Evolutionary conservation across 352 stramenopile species (phyloP).

Genomic region (Phytophthora ramorum): DNA sequence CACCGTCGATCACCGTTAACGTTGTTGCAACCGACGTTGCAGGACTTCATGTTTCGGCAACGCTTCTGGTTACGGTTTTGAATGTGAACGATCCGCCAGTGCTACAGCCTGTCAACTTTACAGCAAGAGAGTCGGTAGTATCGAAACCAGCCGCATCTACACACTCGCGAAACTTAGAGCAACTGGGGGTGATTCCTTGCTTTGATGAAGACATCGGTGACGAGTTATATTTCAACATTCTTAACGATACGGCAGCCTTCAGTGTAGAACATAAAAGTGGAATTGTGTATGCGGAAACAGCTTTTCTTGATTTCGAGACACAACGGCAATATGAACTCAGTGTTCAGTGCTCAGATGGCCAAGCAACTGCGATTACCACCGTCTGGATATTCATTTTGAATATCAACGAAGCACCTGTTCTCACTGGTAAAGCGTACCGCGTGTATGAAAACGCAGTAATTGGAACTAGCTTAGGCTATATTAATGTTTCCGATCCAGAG

Average conservation of each 20-base stretch:
- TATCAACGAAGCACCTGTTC: slow-evolving; percentile 54
- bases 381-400: slow-evolving; percentile 47
- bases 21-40: slow-evolving; percentile 27
- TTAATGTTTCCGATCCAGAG: slow-evolving; percentile 26
- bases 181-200: slow-evolving; percentile 50
- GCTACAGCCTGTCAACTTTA: slow-evolving; percentile 28
- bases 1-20: slow-evolving; percentile 6
- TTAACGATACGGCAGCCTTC: slow-evolving; percentile 29
- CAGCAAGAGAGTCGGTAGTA: slow-evolving; percentile 21
- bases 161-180: slow-evolving; percentile 26
- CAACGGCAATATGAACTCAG: slow-evolving; percentile 35
- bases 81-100: slow-evolving; percentile 32
- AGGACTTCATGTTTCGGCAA: slow-evolving; percentile 16
- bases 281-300: slow-evolving; percentile 46
- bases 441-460: slow-evolving; percentile 42
- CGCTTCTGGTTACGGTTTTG: slow-evolving; percentile 17
- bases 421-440: slow-evolving; percentile 35
- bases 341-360: slow-evolving; percentile 50
- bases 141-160: not conserved
- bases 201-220: slow-evolving; percentile 54
- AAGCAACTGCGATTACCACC: slow-evolving; percentile 7
- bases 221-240: slow-evolving; percentile 41
- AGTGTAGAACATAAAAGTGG: slow-evolving; percentile 51
- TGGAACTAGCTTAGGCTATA: slow-evolving; percentile 16
- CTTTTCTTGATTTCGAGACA: slow-evolving; percentile 56